Percentiles rank a stretch among this genome's conserved stretches.
Evolutionary conservation across 805 yeast species (phyloP).

Genomic region (Starmerella powellii): DNA sequence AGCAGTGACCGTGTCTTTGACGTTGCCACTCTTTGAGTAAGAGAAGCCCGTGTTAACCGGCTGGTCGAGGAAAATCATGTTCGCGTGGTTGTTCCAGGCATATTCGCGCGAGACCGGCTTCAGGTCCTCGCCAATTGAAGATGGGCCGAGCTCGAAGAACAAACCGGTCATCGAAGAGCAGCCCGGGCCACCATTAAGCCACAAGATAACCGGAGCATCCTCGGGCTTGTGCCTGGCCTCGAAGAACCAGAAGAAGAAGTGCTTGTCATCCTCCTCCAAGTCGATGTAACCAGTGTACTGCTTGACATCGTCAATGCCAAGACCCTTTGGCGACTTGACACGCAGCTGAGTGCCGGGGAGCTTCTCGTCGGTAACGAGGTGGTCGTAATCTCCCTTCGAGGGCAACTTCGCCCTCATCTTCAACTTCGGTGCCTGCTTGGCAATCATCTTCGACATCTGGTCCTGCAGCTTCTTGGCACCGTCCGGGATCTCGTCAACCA

Average conservation of each 20-base stretch:
- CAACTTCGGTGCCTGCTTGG: constrained; percentile 8
- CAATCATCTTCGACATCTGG: constrained; percentile 19
- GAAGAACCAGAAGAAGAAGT: constrained; percentile 73
- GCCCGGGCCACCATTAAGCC: constrained; percentile 95
- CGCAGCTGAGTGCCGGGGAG: constrained; percentile 37
- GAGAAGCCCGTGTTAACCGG: constrained; percentile 80
- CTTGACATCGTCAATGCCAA: constrained; percentile 71
- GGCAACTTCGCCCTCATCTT: constrained; percentile 7
- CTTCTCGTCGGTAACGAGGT: constrained; percentile 14
- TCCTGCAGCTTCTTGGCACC: constrained; percentile 22
- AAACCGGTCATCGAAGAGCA: constrained; percentile 81
- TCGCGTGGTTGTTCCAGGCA: constrained; percentile 77
- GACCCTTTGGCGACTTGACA: constrained; percentile 49
- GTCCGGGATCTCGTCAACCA: constrained; percentile 23
- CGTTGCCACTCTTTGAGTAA: constrained; percentile 43
- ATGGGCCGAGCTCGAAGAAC: constrained; percentile 77
- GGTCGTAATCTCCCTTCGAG: constrained; percentile 7
- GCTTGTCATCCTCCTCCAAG: constrained; percentile 69
- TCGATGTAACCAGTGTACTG: constrained; percentile 83
- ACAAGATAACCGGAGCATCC: constrained; percentile 70
- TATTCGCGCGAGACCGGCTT: constrained; percentile 59
- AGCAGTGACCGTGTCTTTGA: constrained; percentile 66
- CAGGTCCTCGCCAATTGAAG: constrained; percentile 47
- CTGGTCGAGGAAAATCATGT: constrained; percentile 76
- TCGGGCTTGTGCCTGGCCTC: constrained; percentile 82